These are phyloP conservation scores for Tuber melanosporum DNA, from an alignment of 495 filamentous ascomycete species.

Conservation along the genomic window DNA sequence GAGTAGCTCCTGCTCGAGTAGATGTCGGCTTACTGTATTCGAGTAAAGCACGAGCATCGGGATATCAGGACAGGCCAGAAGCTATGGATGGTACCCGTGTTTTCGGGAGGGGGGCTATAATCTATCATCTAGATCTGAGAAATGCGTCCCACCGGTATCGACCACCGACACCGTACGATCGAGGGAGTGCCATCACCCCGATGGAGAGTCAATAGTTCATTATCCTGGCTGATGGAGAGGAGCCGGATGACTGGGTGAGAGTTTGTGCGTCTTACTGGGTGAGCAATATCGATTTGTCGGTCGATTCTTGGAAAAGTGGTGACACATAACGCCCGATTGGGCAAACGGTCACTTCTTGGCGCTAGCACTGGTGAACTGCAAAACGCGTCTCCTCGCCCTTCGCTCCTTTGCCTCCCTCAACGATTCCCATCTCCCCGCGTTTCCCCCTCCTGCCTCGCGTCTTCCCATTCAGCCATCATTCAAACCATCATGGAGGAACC, in stretches of 20 bases:
- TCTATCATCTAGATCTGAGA: background rate
- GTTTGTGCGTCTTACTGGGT: slow-evolving; percentile 2
- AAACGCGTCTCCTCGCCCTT: slow-evolving; percentile 36
- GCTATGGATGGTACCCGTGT: background rate
- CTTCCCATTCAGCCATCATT: slow-evolving; percentile 9
- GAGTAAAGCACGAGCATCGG: background rate
- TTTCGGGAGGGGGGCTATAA: background rate
- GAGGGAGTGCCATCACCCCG: background rate
- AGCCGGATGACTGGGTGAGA: background rate
- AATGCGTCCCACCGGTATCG: background rate
- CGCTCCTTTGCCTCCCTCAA: slow-evolving; percentile 17
- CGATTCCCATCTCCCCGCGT: slow-evolving; percentile 22
- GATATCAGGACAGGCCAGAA: background rate
- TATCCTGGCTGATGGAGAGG: background rate
- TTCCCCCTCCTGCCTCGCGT: slow-evolving; percentile 29
- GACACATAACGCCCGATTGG: background rate
- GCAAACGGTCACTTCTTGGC: background rate
- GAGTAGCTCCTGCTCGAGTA: background rate
- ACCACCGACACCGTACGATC: background rate
- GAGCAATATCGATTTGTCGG: background rate
- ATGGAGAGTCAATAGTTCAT: background rate
- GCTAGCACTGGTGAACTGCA: slow-evolving; percentile 24
- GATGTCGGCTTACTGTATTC: background rate
- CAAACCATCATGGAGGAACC: slow-evolving; percentile 26
- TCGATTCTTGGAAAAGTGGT: background rate